Evolutionary conservation across 169 alveolate genomes (phyloP).

Genomic region (Cryptosporidium bovis): DNA sequence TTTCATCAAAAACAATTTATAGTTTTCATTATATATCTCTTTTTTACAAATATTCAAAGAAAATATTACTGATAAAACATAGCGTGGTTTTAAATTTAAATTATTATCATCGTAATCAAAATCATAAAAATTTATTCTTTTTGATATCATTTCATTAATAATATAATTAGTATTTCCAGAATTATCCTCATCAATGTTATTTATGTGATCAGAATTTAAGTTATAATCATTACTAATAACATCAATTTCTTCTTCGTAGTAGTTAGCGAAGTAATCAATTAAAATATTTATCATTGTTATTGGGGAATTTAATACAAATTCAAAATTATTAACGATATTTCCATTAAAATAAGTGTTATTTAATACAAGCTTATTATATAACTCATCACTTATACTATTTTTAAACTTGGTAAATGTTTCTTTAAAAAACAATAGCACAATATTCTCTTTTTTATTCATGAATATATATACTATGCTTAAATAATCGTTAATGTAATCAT

Average conservation of each 20-base stretch:
- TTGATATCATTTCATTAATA: too few species aligned
- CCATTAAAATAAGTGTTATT: too few species aligned
- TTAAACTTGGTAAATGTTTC: constrained; percentile 10
- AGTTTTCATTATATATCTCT: constrained; percentile 7
- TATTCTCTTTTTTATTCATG: constrained; percentile 24
- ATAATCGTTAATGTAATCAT: constrained; percentile 11
- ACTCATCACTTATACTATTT: neutral
- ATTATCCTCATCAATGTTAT: too few species aligned
- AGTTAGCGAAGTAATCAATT: constrained; percentile 14
- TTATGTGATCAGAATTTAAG: too few species aligned
- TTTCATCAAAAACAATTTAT: neutral
- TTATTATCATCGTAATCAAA: constrained; percentile 14
- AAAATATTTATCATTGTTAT: constrained; percentile 11
- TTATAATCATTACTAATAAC: neutral
- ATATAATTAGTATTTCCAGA: too few species aligned
- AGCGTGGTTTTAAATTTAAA: constrained; percentile 19
- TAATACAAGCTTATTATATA: neutral
- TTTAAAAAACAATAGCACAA: constrained; percentile 9
- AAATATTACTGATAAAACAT: constrained; percentile 43
- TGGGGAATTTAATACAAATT: neutral
- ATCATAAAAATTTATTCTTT: neutral
- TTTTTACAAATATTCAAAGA: constrained; percentile 20
- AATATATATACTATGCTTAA: constrained; percentile 28
- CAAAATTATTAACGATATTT: neutral
- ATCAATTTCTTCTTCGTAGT: neutral